Evolutionary conservation across 768 basidiomycete species (phyloP).

Genomic region (Obba rivulosa): DNA sequence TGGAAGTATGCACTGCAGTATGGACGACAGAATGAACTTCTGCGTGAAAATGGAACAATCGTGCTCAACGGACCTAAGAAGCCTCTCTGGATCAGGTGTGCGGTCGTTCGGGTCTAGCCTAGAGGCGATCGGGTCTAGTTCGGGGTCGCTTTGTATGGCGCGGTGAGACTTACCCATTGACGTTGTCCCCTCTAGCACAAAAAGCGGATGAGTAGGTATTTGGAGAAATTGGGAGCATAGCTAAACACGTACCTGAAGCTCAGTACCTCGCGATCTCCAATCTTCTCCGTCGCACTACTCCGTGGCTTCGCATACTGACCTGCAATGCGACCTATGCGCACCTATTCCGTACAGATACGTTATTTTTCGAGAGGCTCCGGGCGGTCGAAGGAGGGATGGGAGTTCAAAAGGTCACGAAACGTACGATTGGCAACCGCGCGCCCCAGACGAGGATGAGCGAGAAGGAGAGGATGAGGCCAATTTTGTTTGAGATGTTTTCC

Average conservation of each 20-base stretch:
- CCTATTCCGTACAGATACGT: constrained; percentile 32
- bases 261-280: constrained; percentile 69
- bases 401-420: background rate
- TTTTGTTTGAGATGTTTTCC: constrained; percentile 85
- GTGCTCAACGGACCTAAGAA: constrained; percentile 66
- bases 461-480: constrained; percentile 90
- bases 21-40: background rate
- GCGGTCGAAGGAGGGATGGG: background rate
- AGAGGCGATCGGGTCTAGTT: background rate
- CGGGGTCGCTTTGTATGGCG: background rate
- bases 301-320: constrained; percentile 97
- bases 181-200: constrained; percentile 79
- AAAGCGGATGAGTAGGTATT: background rate
- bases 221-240: background rate
- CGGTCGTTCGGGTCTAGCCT: constrained; percentile 74
- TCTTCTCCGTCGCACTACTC: constrained; percentile 74
- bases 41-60: background rate
- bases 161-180: constrained; percentile 65
- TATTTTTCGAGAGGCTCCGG: too few relatives aligned
- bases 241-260: constrained; percentile 71
- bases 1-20: constrained; percentile 85
- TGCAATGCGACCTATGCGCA: constrained; percentile 86
- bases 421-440: constrained; percentile 84
- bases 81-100: constrained; percentile 83
- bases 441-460: constrained; percentile 95